phyloP scores from a whole-genome alignment of 139 green algal species.

The Chlorella sp. region DNA sequence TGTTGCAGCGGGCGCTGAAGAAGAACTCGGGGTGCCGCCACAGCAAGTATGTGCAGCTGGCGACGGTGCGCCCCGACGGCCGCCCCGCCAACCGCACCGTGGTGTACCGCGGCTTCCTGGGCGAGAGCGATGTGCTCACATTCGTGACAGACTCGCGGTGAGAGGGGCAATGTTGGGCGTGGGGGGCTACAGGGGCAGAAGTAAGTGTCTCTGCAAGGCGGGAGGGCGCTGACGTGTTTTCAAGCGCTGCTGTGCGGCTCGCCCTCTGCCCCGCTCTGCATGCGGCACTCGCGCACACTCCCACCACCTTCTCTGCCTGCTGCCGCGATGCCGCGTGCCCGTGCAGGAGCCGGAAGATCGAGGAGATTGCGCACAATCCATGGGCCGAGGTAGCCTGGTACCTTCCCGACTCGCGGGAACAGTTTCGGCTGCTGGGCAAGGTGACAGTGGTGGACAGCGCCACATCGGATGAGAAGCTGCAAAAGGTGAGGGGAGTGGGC shows the following conservation, averaged over 20 bases:
- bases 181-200: background rate
- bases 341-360: conserved; percentile 55
- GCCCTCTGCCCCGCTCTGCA: too few species aligned
- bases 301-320: background rate
- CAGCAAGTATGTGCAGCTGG: conserved; percentile 78
- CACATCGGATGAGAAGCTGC: conserved; percentile 41
- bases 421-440: conserved; percentile 72
- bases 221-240: too few species aligned
- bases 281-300: too few species aligned
- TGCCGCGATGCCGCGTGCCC: background rate
- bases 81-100: conserved; percentile 79
- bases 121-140: conserved; percentile 59
- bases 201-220: background rate
- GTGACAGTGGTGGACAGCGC: conserved; percentile 58
- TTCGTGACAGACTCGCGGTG: conserved; percentile 82
- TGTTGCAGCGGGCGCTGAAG: conserved; percentile 30
- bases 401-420: conserved; percentile 72
- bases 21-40: conserved; percentile 28
- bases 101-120: conserved; percentile 77
- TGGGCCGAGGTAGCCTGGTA: conserved; percentile 82
- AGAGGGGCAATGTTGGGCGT: background rate
- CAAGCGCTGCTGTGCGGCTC: too few species aligned
- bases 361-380: conserved; percentile 59
- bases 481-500: conserved; percentile 33
- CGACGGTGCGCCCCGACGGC: conserved; percentile 74